Percentiles rank a stretch among this genome's conserved stretches.
These are phyloP conservation scores for Saccharomyces hybrid DNA, from an alignment of 1,139 yeast genomes.

Conservation along the genomic window DNA sequence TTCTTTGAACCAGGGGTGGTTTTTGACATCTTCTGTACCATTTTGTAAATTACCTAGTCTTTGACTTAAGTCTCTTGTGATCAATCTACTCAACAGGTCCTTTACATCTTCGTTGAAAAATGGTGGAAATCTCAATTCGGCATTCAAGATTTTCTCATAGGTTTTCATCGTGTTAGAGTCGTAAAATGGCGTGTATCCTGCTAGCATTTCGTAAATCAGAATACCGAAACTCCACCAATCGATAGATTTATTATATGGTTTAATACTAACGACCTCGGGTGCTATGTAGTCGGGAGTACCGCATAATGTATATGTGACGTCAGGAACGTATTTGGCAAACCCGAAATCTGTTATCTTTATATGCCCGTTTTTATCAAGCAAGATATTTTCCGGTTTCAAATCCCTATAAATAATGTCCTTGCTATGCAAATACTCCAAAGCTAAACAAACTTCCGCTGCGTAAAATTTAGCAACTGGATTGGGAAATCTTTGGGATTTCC, in stretches of 20 bases:
- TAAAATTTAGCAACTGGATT: slow-evolving; percentile 95
- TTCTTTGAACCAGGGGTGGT: slow-evolving; percentile 88
- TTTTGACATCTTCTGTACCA: slow-evolving; percentile 81
- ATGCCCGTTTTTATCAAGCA: slow-evolving; percentile 86
- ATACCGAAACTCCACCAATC: slow-evolving; percentile 99
- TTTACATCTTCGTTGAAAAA: slow-evolving; percentile 81
- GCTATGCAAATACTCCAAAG: slow-evolving; percentile 81
- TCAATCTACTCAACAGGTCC: slow-evolving; percentile 67
- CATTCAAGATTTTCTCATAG: slow-evolving; percentile 81
- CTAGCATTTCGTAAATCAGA: slow-evolving; percentile 86
- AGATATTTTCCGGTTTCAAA: slow-evolving; percentile 87
- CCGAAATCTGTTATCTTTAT: slow-evolving; percentile 93
- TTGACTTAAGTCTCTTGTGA: slow-evolving; percentile 80
- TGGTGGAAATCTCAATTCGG: slow-evolving; percentile 77
- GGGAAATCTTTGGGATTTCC: slow-evolving; percentile 89
- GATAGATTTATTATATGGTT: slow-evolving; percentile 90
- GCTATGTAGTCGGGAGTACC: slow-evolving; percentile 98
- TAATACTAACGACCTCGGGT: slow-evolving; percentile 92
- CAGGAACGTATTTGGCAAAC: slow-evolving; percentile 87
- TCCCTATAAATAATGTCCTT: slow-evolving; percentile 90
- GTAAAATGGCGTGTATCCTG: slow-evolving; percentile 94
- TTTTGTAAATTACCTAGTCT: slow-evolving; percentile 83
- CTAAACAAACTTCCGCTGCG: slow-evolving; percentile 90
- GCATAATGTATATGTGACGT: slow-evolving; percentile 90
- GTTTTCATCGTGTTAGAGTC: slow-evolving; percentile 95